These are phyloP conservation scores for Hyaloscypha finlandica DNA, from an alignment of 495 filamentous ascomycete species.

Conservation along the genomic window DNA sequence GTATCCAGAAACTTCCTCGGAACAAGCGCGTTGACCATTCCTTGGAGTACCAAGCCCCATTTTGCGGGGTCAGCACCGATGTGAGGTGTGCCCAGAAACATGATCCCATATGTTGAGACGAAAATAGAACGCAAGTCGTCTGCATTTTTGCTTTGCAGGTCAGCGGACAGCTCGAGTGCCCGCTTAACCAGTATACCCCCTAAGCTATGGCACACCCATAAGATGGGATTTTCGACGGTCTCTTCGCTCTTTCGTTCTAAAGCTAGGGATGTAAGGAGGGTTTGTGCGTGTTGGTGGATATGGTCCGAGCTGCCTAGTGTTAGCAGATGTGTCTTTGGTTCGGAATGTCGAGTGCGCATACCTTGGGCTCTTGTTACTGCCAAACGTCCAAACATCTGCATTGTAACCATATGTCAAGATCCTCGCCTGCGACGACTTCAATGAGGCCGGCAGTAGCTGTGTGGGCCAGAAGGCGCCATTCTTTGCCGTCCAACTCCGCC, in stretches of 20 bases:
- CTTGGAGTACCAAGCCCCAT: slow-evolving; percentile 75
- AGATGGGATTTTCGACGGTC: slow-evolving; percentile 66
- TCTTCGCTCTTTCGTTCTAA: slow-evolving; percentile 55
- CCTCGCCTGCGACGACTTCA: slow-evolving; percentile 55
- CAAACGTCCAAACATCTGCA: slow-evolving; percentile 70
- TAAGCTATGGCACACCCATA: slow-evolving; percentile 84
- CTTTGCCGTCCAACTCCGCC: slow-evolving; percentile 72
- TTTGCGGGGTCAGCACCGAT: slow-evolving; percentile 74
- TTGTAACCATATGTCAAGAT: slow-evolving; percentile 87
- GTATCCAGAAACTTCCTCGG: slow-evolving; percentile 72
- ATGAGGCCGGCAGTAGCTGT: slow-evolving; percentile 67
- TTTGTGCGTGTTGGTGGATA: slow-evolving; percentile 82
- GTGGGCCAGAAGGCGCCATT: slow-evolving; percentile 73
- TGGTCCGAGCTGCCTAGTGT: slow-evolving; percentile 58
- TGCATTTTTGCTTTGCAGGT: slow-evolving; percentile 58
- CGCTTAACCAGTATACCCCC: slow-evolving; percentile 83
- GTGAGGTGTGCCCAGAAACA: slow-evolving; percentile 90
- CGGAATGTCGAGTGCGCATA: background rate
- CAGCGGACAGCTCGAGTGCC: slow-evolving; percentile 36
- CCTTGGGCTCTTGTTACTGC: slow-evolving; percentile 48
- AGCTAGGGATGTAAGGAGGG: slow-evolving; percentile 63
- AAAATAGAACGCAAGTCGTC: slow-evolving; percentile 77
- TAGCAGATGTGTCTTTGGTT: background rate
- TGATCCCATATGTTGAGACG: slow-evolving; percentile 79
- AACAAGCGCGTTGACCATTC: slow-evolving; percentile 69